A percentile compares a stretch with the other conserved stretches of the same genome.
phyloP scores from a whole-genome alignment of 139 green algal species.

The Tetratostichococcus sp. region DNA sequence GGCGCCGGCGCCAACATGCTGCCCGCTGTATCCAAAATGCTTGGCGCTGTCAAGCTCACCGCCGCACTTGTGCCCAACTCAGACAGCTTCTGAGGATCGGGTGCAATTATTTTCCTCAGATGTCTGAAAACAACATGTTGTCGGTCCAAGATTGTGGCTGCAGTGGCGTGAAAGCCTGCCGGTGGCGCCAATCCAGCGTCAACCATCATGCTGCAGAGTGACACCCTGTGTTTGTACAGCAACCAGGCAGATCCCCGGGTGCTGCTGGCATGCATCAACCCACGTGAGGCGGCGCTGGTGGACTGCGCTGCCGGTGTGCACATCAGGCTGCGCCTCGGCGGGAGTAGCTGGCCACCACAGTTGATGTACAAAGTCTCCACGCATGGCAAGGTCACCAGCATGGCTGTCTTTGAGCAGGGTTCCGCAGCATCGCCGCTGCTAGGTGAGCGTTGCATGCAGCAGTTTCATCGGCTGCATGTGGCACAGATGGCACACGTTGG shows the following conservation, averaged over 20 bases:
- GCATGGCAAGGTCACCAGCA: conserved; percentile 51
- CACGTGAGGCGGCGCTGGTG: conserved; percentile 53
- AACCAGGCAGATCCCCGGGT: conserved; percentile 46
- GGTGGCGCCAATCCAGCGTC: too few relatives aligned
- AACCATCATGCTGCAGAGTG: background rate
- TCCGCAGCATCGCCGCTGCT: too few relatives aligned
- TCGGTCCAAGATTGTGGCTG: too few relatives aligned
- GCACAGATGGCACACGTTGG: too few relatives aligned
- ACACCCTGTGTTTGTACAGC: conserved; percentile 14
- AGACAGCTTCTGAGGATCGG: conserved; percentile 56
- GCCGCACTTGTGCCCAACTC: conserved; percentile 53
- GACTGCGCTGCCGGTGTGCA: conserved; percentile 67
- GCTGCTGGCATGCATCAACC: conserved; percentile 63
- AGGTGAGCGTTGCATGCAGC: too few relatives aligned
- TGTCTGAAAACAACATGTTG: too few relatives aligned
- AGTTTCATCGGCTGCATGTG: too few relatives aligned
- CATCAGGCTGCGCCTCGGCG: conserved; percentile 73
- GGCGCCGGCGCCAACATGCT: conserved; percentile 7
- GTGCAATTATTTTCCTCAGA: background rate
- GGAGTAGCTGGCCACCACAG: conserved; percentile 61
- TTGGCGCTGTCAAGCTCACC: conserved; percentile 42
- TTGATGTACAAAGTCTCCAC: conserved; percentile 85
- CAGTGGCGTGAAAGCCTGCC: too few relatives aligned
- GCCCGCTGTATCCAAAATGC: conserved; percentile 43
- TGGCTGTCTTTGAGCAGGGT: too few relatives aligned